Conservation (phyloP, 495 filamentous ascomycete genomes). For the Trichoderma gamsii region DNA sequence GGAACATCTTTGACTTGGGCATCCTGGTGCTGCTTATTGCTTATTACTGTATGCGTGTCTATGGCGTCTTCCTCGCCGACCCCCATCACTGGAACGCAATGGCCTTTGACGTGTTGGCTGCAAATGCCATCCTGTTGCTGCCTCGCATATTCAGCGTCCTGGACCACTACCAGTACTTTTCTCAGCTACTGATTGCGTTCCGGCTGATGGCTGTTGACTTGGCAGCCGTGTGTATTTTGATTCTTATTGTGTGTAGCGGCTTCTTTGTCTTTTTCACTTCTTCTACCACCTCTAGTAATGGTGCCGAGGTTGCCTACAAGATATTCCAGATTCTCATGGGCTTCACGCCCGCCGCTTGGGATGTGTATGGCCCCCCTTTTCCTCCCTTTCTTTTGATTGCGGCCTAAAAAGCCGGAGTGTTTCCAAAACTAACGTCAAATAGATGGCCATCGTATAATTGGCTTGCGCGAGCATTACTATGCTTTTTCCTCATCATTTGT, state of each 20-base stretch:
- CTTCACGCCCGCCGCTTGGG: slow-evolving; percentile 52
- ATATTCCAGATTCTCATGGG: slow-evolving; percentile 94
- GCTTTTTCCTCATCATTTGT: slow-evolving; percentile 82
- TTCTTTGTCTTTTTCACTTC: slow-evolving; percentile 92
- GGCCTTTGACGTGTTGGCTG: slow-evolving; percentile 85
- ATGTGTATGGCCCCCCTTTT: slow-evolving; percentile 31
- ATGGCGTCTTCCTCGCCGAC: slow-evolving; percentile 73
- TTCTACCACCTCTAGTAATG: slow-evolving; percentile 57
- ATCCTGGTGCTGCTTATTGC: slow-evolving; percentile 79
- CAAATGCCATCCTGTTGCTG: slow-evolving; percentile 81
- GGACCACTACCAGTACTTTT: slow-evolving; percentile 93
- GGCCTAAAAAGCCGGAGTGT: not conserved
- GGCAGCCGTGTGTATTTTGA: slow-evolving; percentile 71
- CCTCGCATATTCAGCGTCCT: slow-evolving; percentile 85
- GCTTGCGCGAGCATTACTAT: slow-evolving; percentile 67
- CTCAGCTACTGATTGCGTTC: slow-evolving; percentile 86
- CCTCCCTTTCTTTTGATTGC: not conserved
- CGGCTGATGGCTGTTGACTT: slow-evolving; percentile 87
- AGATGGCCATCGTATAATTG: slow-evolving; percentile 73
- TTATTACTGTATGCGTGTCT: slow-evolving; percentile 82
- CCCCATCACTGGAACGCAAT: slow-evolving; percentile 62
- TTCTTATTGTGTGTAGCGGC: slow-evolving; percentile 79
- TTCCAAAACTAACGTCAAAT: slow-evolving; percentile 6
- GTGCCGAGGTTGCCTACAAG: slow-evolving; percentile 66
- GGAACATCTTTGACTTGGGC: slow-evolving; percentile 90